Evolutionary conservation across 2,329 filamentous ascomycete genomes (phyloP).

Genomic region (Ilyonectria sp.): DNA sequence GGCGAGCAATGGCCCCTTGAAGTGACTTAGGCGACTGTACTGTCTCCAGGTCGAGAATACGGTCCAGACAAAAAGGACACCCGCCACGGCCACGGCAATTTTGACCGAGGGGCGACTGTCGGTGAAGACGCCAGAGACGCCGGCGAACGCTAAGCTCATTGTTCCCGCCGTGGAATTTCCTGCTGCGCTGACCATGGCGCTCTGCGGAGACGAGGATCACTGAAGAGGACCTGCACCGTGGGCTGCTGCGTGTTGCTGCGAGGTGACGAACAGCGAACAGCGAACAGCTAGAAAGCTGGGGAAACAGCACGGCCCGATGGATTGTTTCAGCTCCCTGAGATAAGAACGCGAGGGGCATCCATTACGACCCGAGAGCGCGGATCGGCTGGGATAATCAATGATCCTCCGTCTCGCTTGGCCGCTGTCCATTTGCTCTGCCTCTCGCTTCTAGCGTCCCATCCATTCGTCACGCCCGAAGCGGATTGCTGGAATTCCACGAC

Average conservation of each 20-base stretch:
- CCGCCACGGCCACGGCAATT: conserved; percentile 20
- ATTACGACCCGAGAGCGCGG: background rate
- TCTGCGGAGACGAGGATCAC: background rate
- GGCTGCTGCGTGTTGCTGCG: background rate
- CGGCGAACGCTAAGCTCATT: conserved; percentile 25
- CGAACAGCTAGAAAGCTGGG: background rate
- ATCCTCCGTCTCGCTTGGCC: background rate
- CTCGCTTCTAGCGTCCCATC: background rate
- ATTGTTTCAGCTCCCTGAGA: background rate
- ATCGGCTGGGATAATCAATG: background rate
- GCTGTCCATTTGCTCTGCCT: background rate
- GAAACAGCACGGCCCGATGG: conserved; percentile 10
- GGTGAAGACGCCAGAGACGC: background rate
- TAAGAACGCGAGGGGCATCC: background rate
- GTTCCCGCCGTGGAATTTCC: background rate
- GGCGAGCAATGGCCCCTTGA: conserved; percentile 57
- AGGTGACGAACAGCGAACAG: background rate
- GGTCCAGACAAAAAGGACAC: conserved; percentile 31
- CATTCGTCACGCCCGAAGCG: background rate
- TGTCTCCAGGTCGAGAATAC: conserved; percentile 41
- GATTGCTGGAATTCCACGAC: background rate
- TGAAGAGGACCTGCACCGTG: background rate
- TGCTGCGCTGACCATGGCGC: background rate
- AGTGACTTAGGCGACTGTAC: conserved; percentile 57
- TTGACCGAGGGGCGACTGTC: conserved; percentile 28